Conservation (phyloP, 1,284 basidiomycete species). For the Lignosus rhinocerotis region DNA sequence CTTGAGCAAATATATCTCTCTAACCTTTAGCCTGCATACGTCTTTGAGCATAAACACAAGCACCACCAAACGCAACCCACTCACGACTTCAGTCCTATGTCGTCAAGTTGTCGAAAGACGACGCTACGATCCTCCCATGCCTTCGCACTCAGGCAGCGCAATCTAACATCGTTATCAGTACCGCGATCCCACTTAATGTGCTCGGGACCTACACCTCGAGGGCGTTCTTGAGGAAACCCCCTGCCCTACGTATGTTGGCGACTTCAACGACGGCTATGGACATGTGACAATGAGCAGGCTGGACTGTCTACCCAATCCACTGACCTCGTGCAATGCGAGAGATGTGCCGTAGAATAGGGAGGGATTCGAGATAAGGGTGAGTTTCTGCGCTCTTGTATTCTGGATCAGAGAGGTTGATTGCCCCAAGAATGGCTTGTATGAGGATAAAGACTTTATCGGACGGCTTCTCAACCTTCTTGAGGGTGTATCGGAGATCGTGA, state of each 20-base stretch:
- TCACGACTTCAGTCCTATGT: conserved; percentile 85
- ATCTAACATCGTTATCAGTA: conserved; percentile 38
- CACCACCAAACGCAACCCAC: conserved; percentile 25
- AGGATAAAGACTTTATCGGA: conserved; percentile 73
- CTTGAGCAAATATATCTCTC: neutral
- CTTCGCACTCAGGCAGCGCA: conserved; percentile 73
- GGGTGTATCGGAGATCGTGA: conserved; percentile 69
- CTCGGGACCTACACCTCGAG: conserved; percentile 60
- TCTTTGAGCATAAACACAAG: neutral
- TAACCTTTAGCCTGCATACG: conserved; percentile 53
- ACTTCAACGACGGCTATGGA: conserved; percentile 70
- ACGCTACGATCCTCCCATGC: conserved; percentile 85
- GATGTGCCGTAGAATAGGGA: conserved; percentile 67
- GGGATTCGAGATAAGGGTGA: conserved; percentile 69
- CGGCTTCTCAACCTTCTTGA: conserved; percentile 66
- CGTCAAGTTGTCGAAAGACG: conserved; percentile 77
- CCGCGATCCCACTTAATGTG: neutral
- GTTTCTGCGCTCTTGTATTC: conserved; percentile 72
- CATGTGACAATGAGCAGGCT: neutral
- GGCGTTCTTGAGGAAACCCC: conserved; percentile 65
- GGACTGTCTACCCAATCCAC: conserved; percentile 2
- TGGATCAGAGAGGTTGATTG: conserved; percentile 62
- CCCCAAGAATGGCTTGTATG: conserved; percentile 79
- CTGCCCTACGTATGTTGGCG: conserved; percentile 59
- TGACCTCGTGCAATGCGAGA: conserved; percentile 66